phyloP scores from a whole-genome alignment of 1,139 yeast genomes.

The Kodamaea plutei region DNA sequence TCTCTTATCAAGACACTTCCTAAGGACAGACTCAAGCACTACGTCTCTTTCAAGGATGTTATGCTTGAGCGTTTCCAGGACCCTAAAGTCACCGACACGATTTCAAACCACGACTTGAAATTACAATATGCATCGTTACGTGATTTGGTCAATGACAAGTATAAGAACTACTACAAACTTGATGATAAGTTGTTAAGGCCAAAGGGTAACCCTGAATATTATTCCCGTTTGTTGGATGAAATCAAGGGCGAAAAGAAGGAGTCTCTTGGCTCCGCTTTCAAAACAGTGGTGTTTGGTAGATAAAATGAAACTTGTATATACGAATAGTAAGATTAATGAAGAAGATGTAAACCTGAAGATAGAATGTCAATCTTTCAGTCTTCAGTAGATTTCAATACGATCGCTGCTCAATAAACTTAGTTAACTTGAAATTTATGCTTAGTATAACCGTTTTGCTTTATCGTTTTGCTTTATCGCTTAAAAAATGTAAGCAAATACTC shows the following conservation, averaged over 20 bases:
- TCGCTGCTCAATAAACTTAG: too few species aligned
- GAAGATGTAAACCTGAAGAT: too few species aligned
- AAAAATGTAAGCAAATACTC: too few species aligned
- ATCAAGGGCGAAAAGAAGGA: conserved; percentile 73
- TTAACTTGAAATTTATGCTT: too few species aligned
- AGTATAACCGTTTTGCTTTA: too few species aligned
- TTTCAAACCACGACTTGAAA: conserved; percentile 47
- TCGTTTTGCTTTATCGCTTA: too few species aligned
- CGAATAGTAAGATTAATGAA: neutral
- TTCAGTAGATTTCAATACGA: too few species aligned
- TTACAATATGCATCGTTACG: conserved; percentile 60
- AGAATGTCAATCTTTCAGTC: too few species aligned
- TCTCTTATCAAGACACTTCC: conserved; percentile 49
- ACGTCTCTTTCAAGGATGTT: conserved; percentile 61
- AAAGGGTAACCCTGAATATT: conserved; percentile 79
- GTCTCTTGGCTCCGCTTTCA: conserved; percentile 56
- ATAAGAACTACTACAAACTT: conserved; percentile 57
- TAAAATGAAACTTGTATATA: conserved; percentile 18
- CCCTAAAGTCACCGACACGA: conserved; percentile 19
- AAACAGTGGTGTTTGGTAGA: conserved; percentile 68
- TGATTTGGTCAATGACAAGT: conserved; percentile 57
- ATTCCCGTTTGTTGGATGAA: conserved; percentile 65
- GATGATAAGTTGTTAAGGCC: conserved; percentile 69
- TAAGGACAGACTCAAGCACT: conserved; percentile 60
- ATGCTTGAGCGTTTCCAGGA: conserved; percentile 53